phyloP scores from a whole-genome alignment of 257 asterid species.

The Plantago major region DNA sequence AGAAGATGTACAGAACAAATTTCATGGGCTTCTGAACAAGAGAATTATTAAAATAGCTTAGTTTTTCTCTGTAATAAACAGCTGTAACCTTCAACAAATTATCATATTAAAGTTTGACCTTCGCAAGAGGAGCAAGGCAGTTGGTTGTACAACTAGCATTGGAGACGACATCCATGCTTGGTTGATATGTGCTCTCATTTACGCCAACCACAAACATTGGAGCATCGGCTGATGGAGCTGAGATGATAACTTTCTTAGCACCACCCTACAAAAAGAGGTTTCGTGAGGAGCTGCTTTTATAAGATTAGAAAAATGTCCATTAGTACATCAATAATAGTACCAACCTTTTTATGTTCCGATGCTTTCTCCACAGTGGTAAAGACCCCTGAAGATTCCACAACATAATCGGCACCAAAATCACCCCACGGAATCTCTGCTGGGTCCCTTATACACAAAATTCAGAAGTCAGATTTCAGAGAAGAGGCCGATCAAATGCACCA shows the following conservation, averaged over 20 bases:
- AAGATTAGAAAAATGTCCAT: constrained; percentile 7
- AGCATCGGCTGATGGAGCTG: constrained; percentile 31
- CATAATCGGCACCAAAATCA: constrained; percentile 54
- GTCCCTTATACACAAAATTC: constrained; percentile 34
- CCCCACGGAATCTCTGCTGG: constrained; percentile 66
- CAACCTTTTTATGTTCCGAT: constrained; percentile 46
- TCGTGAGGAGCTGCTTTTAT: constrained; percentile 11
- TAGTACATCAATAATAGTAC: constrained; percentile 10
- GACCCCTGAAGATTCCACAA: constrained; percentile 61
- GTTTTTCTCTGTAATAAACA: no score
- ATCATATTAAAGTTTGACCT: constrained; percentile 20
- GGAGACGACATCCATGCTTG: constrained; percentile 23
- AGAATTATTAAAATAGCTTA: neutral
- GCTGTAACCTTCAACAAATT: no score
- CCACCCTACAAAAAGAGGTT: constrained; percentile 33
- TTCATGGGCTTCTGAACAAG: neutral
- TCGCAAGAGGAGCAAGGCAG: constrained; percentile 37
- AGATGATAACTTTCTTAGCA: constrained; percentile 31
- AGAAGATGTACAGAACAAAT: neutral
- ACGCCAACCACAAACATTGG: constrained; percentile 37
- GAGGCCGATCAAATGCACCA: neutral
- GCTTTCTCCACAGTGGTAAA: constrained; percentile 58
- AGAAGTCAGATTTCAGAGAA: constrained; percentile 1
- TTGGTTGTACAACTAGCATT: constrained; percentile 36
- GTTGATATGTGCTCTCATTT: constrained; percentile 25